Evolutionary conservation across 2,329 filamentous ascomycete genomes (phyloP).

Genomic region (Orbilia oligospora): DNA sequence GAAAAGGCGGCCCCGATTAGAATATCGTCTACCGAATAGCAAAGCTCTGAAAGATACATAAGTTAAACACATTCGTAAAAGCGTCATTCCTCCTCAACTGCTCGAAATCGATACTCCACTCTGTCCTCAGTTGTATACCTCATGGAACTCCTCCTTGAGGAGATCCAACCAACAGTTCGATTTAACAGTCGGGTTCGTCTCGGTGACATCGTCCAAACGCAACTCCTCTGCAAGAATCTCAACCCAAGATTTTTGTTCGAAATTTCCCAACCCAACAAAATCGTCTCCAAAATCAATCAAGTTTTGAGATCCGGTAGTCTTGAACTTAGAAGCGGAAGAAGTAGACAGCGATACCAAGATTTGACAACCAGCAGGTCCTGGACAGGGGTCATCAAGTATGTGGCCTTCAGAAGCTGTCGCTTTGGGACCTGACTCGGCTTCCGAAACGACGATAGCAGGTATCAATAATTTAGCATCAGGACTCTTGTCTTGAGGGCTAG

Average conservation of each 20-base stretch:
- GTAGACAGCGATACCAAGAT: no score
- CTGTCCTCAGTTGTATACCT: neutral
- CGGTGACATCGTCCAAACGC: neutral
- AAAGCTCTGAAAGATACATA: no score
- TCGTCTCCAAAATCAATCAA: neutral
- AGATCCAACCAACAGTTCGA: neutral
- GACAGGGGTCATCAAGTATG: neutral
- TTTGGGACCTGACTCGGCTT: neutral
- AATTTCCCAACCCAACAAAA: neutral
- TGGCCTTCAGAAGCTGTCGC: neutral
- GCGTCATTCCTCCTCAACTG: neutral
- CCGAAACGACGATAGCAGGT: neutral
- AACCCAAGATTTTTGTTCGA: slow-evolving; percentile 12
- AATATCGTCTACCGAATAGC: no score
- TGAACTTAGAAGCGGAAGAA: no score
- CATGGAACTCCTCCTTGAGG: slow-evolving; percentile 10
- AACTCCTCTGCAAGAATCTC: slow-evolving; percentile 14
- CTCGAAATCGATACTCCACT: neutral
- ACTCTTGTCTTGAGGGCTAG: no score
- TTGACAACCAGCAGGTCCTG: neutral
- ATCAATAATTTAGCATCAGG: neutral
- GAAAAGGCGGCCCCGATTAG: neutral
- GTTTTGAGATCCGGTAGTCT: no score
- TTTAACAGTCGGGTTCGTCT: neutral
- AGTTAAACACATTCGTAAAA: neutral